Evolutionary conservation across 441 rosid genomes (phyloP), one percentile per base, ranked within the genome.

Genomic region (Gossypium laxum): DNA sequence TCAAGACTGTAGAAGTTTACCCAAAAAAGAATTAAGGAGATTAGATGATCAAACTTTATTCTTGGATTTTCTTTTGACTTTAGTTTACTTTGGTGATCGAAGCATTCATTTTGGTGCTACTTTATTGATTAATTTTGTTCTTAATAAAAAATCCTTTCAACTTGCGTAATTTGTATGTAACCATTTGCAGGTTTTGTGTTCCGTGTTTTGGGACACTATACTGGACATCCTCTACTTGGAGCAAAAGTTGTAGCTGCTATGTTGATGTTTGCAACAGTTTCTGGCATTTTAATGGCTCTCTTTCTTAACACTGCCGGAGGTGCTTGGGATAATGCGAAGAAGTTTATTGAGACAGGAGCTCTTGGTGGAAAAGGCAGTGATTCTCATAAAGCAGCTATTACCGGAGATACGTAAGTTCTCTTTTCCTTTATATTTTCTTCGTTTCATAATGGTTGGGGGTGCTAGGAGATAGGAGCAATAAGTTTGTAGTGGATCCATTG

Each of bases 251-350:
- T 90, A 78, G 98, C 97, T 78, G 65, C 98, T 45, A 72, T 94
- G 86, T 83, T 94, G 75, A 94, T 94, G 98, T 92, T 94, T 74
- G 99, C 93, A 57, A 94, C 97, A 3, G 97, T 94, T 56, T 80
- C 91, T 74, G 98, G 98, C 74, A 92, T 91, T 76, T 92, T 94
- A 45, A 94, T 94, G 98, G 98, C 98, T 48, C 96, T 92, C 71
- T 94, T 94, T 88, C 86, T 92, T 19, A 94, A 94, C 85, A 94
- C 98, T 22, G 86, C 98, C 0, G 98, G 97, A 38, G 98, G 98
- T 67, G 98, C 97, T 21, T 94, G 98, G 98, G 97, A 90, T 84
- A 92, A 94, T 77, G 98, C 98, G 0, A 94, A 94, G 86, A 94
- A 94, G 75, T 90, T 82, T 80, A 91, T 94, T 0, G 98, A 94